A percentile compares a stretch with the other conserved stretches of the same genome.
Conservation (phyloP, 495 filamentous ascomycete species). For the Aspergillus asperescens region DNA sequence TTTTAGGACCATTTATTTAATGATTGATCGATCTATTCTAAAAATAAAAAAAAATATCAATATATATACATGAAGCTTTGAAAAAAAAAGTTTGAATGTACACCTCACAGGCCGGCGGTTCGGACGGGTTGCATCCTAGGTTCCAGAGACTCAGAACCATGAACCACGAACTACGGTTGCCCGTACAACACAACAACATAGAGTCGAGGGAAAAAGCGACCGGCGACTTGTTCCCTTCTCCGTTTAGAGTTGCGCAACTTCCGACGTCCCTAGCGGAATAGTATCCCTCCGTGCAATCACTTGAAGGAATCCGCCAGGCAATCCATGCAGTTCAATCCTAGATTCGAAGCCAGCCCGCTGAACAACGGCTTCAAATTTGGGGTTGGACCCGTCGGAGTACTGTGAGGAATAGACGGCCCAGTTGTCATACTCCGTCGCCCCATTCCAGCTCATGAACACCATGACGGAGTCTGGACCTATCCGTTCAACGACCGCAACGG, state of each 20-base stretch:
- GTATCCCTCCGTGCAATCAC: constrained; percentile 30
- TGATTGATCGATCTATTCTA: neutral
- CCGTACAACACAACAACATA: neutral
- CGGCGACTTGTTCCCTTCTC: neutral
- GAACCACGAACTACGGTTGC: neutral
- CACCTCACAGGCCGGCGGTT: neutral
- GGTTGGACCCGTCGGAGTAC: constrained; percentile 18
- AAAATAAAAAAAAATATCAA: neutral
- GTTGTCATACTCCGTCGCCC: constrained; percentile 39
- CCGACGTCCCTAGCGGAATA: constrained; percentile 25
- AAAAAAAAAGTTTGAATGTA: neutral
- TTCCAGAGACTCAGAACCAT: neutral
- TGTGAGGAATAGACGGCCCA: constrained; percentile 29
- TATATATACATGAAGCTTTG: neutral
- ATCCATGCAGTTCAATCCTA: constrained; percentile 17
- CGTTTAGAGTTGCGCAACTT: constrained; percentile 19
- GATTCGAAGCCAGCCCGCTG: constrained; percentile 35
- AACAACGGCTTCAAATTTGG: constrained; percentile 20
- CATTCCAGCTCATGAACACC: constrained; percentile 40
- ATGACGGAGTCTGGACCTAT: constrained; percentile 14
- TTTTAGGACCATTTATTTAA: neutral
- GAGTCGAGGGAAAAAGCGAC: neutral
- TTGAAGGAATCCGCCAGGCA: constrained; percentile 26
- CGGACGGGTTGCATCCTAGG: neutral
- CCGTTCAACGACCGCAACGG: constrained; percentile 23